Base-by-base conservation (phyloP, 306 rosid species). In the Medicago lupulina region DNA sequence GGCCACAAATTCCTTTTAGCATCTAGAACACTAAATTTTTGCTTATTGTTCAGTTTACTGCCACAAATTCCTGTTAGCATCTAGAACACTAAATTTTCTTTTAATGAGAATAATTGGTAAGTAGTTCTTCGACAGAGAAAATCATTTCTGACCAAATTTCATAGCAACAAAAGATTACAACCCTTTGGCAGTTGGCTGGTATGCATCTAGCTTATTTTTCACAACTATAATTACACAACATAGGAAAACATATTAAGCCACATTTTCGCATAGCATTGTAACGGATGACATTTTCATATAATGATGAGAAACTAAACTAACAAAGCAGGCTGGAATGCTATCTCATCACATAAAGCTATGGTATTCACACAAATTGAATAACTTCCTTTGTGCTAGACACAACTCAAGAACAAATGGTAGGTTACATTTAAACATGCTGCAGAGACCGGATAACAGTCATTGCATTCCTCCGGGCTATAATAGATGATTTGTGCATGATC, bases 371-470 rank as follows among this genome's bases (percentile, higher is more conserved):
- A 64, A 46, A 17, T 55, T 36, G 62, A 62, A 36, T 47, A 28
- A 49, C 44, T 50, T 71, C 39, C 43, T 54, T n/a, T 49, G 67
- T 53, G 47, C 67, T 72, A 12, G 66, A 63, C 49, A 79, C 25
- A 55, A 70, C 55, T 54, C 23, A 6, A 41, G 58, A 16, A 16
- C 16, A 61, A 50, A 71, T 38, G 38, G 64, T 23, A 12, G 18
- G 51, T 36, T 49, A n/a, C 34, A 61, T 54, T 9, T 36, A 36
- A 31, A 44, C 43, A 17, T 59, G 77, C 54, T 38, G 23, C 77
- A 70, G 55, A 62, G 44, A 78, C 71, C 0, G 40, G 40, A 34
- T 62, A 8, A 70, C 9, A 49, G 34, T 21, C 21, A 49, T 39
- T 21, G 47, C 57, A 61, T 71, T 40, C 47, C 49, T 62, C 58